Evolutionary conservation across 2,329 filamentous ascomycete genomes (phyloP).

Genomic region (Nigrospora oryzae): DNA sequence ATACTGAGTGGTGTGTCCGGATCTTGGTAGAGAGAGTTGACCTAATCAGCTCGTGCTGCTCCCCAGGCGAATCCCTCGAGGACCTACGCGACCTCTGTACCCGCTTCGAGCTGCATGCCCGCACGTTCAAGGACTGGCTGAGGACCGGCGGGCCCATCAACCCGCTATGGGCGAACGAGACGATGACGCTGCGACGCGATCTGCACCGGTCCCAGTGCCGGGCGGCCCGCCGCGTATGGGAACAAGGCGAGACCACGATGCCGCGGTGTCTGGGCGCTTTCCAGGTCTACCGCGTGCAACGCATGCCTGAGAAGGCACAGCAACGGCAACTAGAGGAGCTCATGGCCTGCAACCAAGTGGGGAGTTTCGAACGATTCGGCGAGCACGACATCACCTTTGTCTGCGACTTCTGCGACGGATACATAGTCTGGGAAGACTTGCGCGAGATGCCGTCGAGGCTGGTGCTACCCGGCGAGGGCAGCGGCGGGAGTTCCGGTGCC

Average conservation of each 20-base stretch:
- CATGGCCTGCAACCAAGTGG: conserved; percentile 39
- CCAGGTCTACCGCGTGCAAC: conserved; percentile 42
- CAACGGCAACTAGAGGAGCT: conserved; percentile 35
- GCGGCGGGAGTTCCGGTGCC: too few relatives aligned
- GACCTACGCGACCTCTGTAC: conserved; percentile 38
- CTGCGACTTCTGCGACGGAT: conserved; percentile 55
- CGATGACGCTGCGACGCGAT: conserved; percentile 35
- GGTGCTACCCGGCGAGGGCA: background rate
- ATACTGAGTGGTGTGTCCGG: too few relatives aligned
- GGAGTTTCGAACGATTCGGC: conserved; percentile 47
- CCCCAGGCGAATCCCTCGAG: conserved; percentile 40
- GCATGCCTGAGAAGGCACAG: conserved; percentile 15
- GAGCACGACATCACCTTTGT: conserved; percentile 47
- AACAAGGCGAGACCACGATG: conserved; percentile 36
- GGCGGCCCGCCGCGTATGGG: conserved; percentile 47
- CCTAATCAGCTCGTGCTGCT: conserved; percentile 8
- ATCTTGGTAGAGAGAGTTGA: conserved; percentile 7
- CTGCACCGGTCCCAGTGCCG: conserved; percentile 51
- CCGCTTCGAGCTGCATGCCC: conserved; percentile 37
- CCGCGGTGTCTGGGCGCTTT: conserved; percentile 48
- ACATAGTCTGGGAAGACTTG: conserved; percentile 50
- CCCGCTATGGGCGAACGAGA: conserved; percentile 46
- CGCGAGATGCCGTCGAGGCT: conserved; percentile 36
- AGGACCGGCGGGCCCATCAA: conserved; percentile 46
- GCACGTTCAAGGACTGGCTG: conserved; percentile 46